Evolutionary conservation across 441 rosid species (phyloP).

Genomic region (Dalechampia spathulata): DNA sequence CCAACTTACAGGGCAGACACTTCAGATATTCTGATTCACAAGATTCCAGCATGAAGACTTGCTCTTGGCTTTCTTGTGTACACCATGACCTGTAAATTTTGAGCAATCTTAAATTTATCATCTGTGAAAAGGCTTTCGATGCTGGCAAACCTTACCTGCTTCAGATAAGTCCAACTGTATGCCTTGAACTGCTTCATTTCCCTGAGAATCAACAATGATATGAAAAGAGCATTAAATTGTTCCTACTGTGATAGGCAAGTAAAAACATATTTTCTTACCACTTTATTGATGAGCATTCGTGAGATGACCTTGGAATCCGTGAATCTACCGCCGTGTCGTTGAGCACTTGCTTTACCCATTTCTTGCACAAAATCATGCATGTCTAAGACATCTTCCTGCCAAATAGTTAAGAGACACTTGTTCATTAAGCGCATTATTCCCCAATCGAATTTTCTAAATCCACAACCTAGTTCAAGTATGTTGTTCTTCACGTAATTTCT

Average conservation of each 20-base stretch:
- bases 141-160: background rate
- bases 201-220: background rate
- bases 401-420: slow-evolving; percentile 4
- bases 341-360: slow-evolving; percentile 39
- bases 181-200: slow-evolving; percentile 12
- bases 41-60: background rate
- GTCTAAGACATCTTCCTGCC: background rate
- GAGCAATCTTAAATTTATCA: slow-evolving; percentile 22
- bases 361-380: slow-evolving; percentile 29
- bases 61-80: background rate
- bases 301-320: slow-evolving; percentile 16
- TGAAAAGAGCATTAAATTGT: no score
- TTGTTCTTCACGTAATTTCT: background rate
- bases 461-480: background rate
- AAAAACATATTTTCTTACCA: slow-evolving; percentile 7
- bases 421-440: slow-evolving; percentile 7
- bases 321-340: slow-evolving; percentile 30
- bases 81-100: background rate
- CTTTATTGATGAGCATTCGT: slow-evolving; percentile 3
- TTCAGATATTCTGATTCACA: background rate
- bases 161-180: background rate
- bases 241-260: no score
- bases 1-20: background rate
- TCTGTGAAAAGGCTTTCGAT: slow-evolving; percentile 4
- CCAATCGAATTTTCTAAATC: background rate